Conservation (phyloP, 2,329 filamentous ascomycete genomes). For the Cladosporium oxysporum region DNA sequence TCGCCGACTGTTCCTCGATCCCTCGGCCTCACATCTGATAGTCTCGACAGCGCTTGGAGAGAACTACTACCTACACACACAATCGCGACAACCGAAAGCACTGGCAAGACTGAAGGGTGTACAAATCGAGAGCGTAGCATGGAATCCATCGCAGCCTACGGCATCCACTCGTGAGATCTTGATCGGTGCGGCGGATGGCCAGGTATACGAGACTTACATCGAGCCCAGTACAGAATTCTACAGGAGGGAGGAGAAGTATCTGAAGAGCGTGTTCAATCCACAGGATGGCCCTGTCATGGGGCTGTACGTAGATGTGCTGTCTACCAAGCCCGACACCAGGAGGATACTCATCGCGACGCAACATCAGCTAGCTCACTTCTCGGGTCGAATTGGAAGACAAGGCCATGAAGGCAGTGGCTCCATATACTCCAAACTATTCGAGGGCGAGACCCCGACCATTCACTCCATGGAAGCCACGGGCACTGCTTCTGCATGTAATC, state of each 20-base stretch:
- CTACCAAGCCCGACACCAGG: constrained; percentile 68
- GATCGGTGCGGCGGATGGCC: constrained; percentile 87
- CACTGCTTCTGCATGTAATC: constrained; percentile 58
- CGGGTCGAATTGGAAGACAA: constrained; percentile 72
- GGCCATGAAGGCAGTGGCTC: constrained; percentile 78
- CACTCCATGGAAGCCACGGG: constrained; percentile 69
- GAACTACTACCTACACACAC: constrained; percentile 96
- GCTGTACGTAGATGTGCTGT: constrained; percentile 76
- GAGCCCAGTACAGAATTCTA: constrained; percentile 95
- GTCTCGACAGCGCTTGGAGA: constrained; percentile 89
- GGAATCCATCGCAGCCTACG: constrained; percentile 91
- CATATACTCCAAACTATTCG: constrained; percentile 85
- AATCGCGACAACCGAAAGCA: constrained; percentile 82
- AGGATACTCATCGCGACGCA: constrained; percentile 80
- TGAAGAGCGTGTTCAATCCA: constrained; percentile 79
- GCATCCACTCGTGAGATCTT: constrained; percentile 94
- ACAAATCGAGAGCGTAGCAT: constrained; percentile 83
- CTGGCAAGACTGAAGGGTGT: constrained; percentile 83
- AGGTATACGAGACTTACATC: constrained; percentile 92
- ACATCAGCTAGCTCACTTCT: constrained; percentile 75
- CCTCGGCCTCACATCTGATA: constrained; percentile 90
- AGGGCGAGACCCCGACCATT: constrained; percentile 75
- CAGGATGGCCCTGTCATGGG: constrained; percentile 83
- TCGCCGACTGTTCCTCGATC: constrained; percentile 94
- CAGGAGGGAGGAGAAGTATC: constrained; percentile 87